Base-by-base conservation (phyloP, 306 rosid species). In the Glycine soja region DNA sequence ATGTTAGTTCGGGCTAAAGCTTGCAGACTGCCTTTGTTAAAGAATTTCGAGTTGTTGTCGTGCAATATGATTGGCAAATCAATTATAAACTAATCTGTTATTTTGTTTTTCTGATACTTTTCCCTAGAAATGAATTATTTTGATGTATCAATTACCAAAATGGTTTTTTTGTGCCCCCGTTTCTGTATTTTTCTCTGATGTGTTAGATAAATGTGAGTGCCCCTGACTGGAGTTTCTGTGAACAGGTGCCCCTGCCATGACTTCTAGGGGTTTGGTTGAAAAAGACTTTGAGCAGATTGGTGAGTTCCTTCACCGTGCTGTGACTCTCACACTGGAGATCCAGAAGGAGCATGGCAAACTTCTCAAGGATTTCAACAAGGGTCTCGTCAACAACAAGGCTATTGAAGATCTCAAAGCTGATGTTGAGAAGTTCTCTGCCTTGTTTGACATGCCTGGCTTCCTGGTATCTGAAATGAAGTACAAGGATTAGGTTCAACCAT, bases 301-400 rank as follows among this genome's bases (percentile, higher is more conserved):
- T 10, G 98, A 93, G 85, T 95, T 95, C 90, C 98, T 95, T 58
- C 98, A 95, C 85, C 92, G 93, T 15, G 97, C 99, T 0, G 96
- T 95, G 78, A 66, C 87, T 52, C 75, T 90, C 82, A 93, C 99
- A 79, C 77, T 93, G 88, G 88, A 70, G 56, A 85, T 93, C 92
- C 99, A 95, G 78, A 95, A 95, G 88, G 95, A 93, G 80, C 58
- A 82, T 64, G 99, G 99, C 32, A 95, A 93, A 80, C 93, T 95
- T 76, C 84, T 95, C 87, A 95, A 95, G 87, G 99, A 95, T 87
- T 95, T 95, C 94, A 93, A 90, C 92, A 95, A 95, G 90, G 98
- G 99, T 2, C 81, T 95, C 75, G 93, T 79, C 74, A 86, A 89
- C 89, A 95, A 93, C 90, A 90, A 95, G 88, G 94, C 88, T 9